A percentile compares a stretch with the other conserved stretches of the same genome.
phyloP scores from a whole-genome alignment of 495 filamentous ascomycete genomes.

The Penicillium ochrochloron region DNA sequence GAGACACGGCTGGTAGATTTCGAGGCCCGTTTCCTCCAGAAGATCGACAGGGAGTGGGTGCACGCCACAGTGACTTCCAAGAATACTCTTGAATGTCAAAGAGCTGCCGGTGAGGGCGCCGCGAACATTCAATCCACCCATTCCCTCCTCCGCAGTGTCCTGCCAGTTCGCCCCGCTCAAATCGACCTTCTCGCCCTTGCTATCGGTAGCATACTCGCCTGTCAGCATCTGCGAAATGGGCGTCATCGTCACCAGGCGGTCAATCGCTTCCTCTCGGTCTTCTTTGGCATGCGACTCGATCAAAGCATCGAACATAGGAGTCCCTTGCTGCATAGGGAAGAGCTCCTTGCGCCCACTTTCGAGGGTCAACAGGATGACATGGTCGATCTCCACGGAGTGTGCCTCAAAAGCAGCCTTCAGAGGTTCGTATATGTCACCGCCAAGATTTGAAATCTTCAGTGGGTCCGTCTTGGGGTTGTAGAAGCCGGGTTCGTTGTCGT shows the following conservation, averaged over 20 bases:
- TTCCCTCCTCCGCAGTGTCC: slow-evolving; percentile 25
- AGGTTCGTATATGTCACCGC: slow-evolving; percentile 36
- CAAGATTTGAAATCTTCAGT: slow-evolving; percentile 49
- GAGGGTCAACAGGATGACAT: slow-evolving; percentile 49
- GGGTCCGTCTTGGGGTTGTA: slow-evolving; percentile 48
- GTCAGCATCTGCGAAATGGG: slow-evolving; percentile 48
- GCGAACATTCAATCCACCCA: slow-evolving; percentile 51
- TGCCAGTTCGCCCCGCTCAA: slow-evolving; percentile 32
- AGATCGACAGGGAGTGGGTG: slow-evolving; percentile 51
- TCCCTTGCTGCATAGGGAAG: slow-evolving; percentile 50
- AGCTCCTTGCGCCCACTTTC: slow-evolving; percentile 54
- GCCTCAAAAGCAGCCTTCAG: slow-evolving; percentile 38
- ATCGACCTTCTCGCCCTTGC: slow-evolving; percentile 31
- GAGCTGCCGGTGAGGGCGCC: slow-evolving; percentile 48
- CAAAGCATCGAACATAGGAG: slow-evolving; percentile 43
- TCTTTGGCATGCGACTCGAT: slow-evolving; percentile 34
- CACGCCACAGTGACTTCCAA: slow-evolving; percentile 52
- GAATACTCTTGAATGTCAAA: slow-evolving; percentile 52
- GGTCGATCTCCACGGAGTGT: slow-evolving; percentile 41
- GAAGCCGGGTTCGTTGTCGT: slow-evolving; percentile 25
- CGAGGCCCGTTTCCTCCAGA: slow-evolving; percentile 43
- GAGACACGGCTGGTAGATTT: slow-evolving; percentile 53
- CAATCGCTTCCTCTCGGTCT: slow-evolving; percentile 27
- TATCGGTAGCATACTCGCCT: slow-evolving; percentile 45
- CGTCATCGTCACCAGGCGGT: slow-evolving; percentile 41